Evolutionary conservation across 345 rosid genomes (phyloP), one percentile per base, ranked within the genome.

Genomic region (Melaleuca alternifolia): DNA sequence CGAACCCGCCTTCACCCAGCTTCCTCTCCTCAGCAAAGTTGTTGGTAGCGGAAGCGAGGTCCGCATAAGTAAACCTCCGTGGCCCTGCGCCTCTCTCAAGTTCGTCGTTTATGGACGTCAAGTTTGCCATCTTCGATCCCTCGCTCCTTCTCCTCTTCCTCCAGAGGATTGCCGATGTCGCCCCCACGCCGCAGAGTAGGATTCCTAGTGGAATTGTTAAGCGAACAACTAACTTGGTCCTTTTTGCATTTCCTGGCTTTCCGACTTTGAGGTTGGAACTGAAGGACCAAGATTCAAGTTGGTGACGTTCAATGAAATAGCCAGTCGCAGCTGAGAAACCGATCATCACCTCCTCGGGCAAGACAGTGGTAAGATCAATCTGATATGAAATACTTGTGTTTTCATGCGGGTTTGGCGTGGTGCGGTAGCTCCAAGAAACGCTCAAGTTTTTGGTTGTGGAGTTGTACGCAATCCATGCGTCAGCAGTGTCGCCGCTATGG

Each of bases 1-100:
- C 93, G 11, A 92, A 93, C 4, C 96, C 95, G 52, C 95, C 96
- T 90, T 91, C 92, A 3, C 94, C 94, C n/a, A 93, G 87, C 92
- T 93, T 93, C 86, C 94, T 90, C 23, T 92, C 90, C 4, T 79
- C 86, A 3, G 93, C 86, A 87, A 94, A 94, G 57, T 88, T 90
- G 86, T 87, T 91, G 9, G 98, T 92, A 9, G 96, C 93, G 1
- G 90, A 87, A 12, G 87, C 91, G 44, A 91, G 94, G 18, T 91
- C 93, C 6, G 41, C 61, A 16, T 90, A 93, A 26, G 91, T 88
- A 85, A 94, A 93, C 88, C 88, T 93, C 83, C 90, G 91, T 4
- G 95, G 96, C 28, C 95, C 93, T 15, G 93, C 91, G 61, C 93
- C 92, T 88, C 91, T 89, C 90, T 92, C 94, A 53, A 90, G 48